phyloP scores from a whole-genome alignment of 768 basidiomycete genomes.

The Lepiota brunneoincarnata region DNA sequence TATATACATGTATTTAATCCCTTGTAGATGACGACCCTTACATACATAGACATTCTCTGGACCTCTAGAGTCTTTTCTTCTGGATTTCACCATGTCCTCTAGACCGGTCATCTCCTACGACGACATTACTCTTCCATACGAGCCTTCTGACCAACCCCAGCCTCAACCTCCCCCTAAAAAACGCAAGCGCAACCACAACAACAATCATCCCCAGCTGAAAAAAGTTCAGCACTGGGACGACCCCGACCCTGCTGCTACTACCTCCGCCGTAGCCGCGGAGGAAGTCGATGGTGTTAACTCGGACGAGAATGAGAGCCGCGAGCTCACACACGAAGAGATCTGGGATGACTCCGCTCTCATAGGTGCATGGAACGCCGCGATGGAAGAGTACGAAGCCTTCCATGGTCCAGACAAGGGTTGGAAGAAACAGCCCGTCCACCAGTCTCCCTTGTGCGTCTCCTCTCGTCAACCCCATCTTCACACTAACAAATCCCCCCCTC shows the following conservation, averaged over 20 bases:
- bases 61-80: neutral
- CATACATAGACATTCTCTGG: neutral
- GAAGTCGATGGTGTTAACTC: slow-evolving; percentile 24
- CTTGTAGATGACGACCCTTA: slow-evolving; percentile 2
- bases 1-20: neutral
- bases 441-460: slow-evolving; percentile 64
- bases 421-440: slow-evolving; percentile 69
- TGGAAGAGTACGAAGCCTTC: slow-evolving; percentile 73
- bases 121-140: slow-evolving; percentile 51
- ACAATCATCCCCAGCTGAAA: slow-evolving; percentile 25
- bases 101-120: slow-evolving; percentile 61
- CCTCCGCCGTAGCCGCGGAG: neutral
- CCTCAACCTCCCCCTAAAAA: slow-evolving; percentile 40
- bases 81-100: slow-evolving; percentile 23
- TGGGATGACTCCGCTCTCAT: slow-evolving; percentile 88
- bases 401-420: slow-evolving; percentile 71
- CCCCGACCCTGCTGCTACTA: too few species aligned
- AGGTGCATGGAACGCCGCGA: slow-evolving; percentile 82
- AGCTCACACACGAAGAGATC: slow-evolving; percentile 69
- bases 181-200: slow-evolving; percentile 43
- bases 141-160: slow-evolving; percentile 15
- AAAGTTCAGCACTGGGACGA: slow-evolving; percentile 43
- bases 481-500: neutral
- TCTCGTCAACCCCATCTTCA: neutral
- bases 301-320: slow-evolving; percentile 53